Evolutionary conservation across 768 basidiomycete species (phyloP).

Genomic region (Panellus pusillus): DNA sequence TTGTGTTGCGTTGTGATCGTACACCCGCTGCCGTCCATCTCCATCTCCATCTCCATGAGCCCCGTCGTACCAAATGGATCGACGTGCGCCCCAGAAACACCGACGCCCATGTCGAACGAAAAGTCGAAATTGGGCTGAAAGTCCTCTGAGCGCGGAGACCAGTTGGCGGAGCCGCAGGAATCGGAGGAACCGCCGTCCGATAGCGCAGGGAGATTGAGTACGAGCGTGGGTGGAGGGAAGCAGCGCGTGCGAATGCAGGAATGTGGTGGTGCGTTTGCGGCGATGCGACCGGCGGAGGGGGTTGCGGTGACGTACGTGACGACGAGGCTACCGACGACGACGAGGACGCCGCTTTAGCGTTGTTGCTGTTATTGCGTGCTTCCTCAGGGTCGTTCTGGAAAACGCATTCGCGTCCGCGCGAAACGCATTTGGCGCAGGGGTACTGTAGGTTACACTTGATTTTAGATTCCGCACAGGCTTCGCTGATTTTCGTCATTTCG

Average conservation of each 20-base stretch:
- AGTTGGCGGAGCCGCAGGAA: slow-evolving; percentile 31
- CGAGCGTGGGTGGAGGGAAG: background rate
- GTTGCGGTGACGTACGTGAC: background rate
- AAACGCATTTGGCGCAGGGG: slow-evolving; percentile 66
- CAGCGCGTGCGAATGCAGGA: no score
- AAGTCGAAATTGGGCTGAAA: slow-evolving; percentile 17
- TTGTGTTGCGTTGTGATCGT: no score
- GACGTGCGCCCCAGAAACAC: slow-evolving; percentile 10
- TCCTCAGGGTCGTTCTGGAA: slow-evolving; percentile 54
- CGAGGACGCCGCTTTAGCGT: slow-evolving; percentile 38
- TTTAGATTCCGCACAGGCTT: slow-evolving; percentile 75
- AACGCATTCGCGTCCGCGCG: slow-evolving; percentile 63
- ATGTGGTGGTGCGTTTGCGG: no score
- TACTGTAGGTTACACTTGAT: slow-evolving; percentile 69
- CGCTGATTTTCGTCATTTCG: slow-evolving; percentile 68
- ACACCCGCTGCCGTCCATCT: no score
- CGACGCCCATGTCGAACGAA: slow-evolving; percentile 33
- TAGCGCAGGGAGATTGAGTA: background rate
- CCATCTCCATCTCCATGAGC: no score
- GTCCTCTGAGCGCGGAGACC: slow-evolving; percentile 40
- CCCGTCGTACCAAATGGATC: background rate
- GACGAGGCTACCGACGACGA: slow-evolving; percentile 7
- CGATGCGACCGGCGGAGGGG: no score
- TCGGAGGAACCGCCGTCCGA: slow-evolving; percentile 30
- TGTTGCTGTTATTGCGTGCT: slow-evolving; percentile 41